These are phyloP conservation scores for Myriosclerotinia curreyana DNA, from an alignment of 2,329 filamentous ascomycete genomes.

Conservation along the genomic window DNA sequence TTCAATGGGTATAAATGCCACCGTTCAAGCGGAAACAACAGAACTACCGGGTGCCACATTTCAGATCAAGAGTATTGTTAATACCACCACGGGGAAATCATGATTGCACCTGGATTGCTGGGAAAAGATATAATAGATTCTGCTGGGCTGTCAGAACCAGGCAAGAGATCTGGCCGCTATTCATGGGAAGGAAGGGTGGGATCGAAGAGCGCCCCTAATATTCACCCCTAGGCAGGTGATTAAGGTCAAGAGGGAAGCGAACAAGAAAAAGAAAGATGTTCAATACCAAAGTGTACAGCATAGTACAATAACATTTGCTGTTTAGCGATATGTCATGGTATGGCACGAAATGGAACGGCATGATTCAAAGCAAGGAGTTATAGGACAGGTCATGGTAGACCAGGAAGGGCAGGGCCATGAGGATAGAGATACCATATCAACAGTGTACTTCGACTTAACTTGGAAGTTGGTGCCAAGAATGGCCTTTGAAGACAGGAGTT, in stretches of 20 bases:
- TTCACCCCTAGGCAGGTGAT: not conserved
- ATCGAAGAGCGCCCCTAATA: not conserved
- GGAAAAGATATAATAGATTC: not conserved
- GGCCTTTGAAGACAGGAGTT: no score
- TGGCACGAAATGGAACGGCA: not conserved
- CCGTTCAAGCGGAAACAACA: slow-evolving; percentile 83
- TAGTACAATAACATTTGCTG: not conserved
- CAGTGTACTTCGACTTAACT: not conserved
- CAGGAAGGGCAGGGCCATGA: not conserved
- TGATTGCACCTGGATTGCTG: not conserved
- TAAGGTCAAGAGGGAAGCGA: not conserved
- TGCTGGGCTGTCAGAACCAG: not conserved
- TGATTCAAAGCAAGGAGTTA: not conserved
- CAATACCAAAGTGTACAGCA: slow-evolving; percentile 1
- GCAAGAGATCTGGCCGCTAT: not conserved
- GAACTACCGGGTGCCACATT: slow-evolving; percentile 89
- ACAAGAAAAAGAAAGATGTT: not conserved
- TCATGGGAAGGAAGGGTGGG: not conserved
- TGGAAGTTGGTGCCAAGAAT: not conserved
- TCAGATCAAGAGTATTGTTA: slow-evolving; percentile 82
- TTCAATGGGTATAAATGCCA: slow-evolving; percentile 86
- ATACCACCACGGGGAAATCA: slow-evolving; percentile 14
- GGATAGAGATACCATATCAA: not conserved
- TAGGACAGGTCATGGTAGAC: not conserved
- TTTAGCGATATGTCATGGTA: not conserved